A percentile compares a stretch with the other conserved stretches of the same genome.
Evolutionary conservation across 768 basidiomycete species (phyloP).

Genomic region (Agaricus blazei): DNA sequence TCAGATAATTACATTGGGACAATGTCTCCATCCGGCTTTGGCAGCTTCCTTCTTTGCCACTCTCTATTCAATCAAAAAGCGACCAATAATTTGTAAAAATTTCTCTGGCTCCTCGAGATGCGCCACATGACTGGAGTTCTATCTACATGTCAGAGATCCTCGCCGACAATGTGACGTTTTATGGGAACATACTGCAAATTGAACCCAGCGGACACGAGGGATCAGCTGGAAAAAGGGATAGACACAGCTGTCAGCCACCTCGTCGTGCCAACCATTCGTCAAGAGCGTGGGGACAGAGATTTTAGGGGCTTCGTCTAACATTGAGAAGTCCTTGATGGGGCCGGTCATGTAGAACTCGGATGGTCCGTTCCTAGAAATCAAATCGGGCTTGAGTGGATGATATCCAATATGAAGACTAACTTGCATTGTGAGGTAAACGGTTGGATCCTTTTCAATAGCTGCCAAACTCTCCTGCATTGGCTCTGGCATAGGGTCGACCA

Average conservation of each 20-base stretch:
- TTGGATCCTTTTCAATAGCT: slow-evolving; percentile 36
- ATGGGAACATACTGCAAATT: slow-evolving; percentile 22
- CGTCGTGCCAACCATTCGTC: slow-evolving; percentile 37
- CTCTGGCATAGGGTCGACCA: slow-evolving; percentile 39
- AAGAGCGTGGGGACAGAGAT: slow-evolving; percentile 35
- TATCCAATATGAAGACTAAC: slow-evolving; percentile 5
- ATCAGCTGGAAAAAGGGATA: slow-evolving; percentile 32
- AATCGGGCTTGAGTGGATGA: background rate
- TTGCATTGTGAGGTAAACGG: slow-evolving; percentile 44
- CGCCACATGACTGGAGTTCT: slow-evolving; percentile 34
- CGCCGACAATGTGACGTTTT: background rate
- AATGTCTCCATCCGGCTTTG: too few relatives aligned
- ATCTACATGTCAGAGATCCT: background rate
- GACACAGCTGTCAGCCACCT: slow-evolving; percentile 30
- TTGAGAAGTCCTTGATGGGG: slow-evolving; percentile 39
- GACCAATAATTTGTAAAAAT: slow-evolving; percentile 27
- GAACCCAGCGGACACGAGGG: slow-evolving; percentile 37
- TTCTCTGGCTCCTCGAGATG: slow-evolving; percentile 34
- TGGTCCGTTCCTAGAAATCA: slow-evolving; percentile 27
- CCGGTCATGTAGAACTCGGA: slow-evolving; percentile 31
- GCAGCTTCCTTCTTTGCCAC: too few relatives aligned
- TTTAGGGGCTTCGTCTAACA: slow-evolving; percentile 36
- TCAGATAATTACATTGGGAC: too few relatives aligned
- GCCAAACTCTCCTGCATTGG: slow-evolving; percentile 27
- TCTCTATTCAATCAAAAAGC: slow-evolving; percentile 19